Percentiles rank a stretch among this genome's conserved stretches.
Conservation (phyloP, 257 asterid species). For the Lantana camara region DNA sequence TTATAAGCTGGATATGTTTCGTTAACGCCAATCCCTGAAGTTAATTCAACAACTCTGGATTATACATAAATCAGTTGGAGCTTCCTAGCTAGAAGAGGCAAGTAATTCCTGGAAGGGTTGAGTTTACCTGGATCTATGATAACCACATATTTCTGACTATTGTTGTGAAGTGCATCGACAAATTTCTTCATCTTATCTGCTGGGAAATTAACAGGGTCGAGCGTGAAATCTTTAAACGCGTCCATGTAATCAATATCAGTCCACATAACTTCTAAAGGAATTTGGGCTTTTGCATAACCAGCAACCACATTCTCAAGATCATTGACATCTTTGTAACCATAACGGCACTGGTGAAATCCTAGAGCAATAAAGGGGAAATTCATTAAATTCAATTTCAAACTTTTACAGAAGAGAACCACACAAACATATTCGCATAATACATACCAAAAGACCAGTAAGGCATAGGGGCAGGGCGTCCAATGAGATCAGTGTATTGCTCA, state of each 20-base stretch:
- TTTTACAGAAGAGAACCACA: too few relatives aligned
- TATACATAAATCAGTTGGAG: too few relatives aligned
- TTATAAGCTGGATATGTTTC: slow-evolving; percentile 28
- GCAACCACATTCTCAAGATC: slow-evolving; percentile 29
- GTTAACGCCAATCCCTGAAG: slow-evolving; percentile 29
- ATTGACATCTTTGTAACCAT: slow-evolving; percentile 30
- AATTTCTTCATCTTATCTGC: slow-evolving; percentile 24
- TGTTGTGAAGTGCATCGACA: slow-evolving; percentile 27
- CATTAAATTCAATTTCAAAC: too few relatives aligned
- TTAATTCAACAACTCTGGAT: too few relatives aligned
- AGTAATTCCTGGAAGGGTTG: neutral
- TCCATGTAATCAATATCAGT: slow-evolving; percentile 41
- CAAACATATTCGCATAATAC: too few relatives aligned
- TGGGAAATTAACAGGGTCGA: slow-evolving; percentile 35
- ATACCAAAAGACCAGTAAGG: slow-evolving; percentile 42
- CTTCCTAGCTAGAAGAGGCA: too few relatives aligned
- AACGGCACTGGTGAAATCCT: slow-evolving; percentile 41
- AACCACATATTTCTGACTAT: slow-evolving; percentile 31
- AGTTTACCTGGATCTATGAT: slow-evolving; percentile 39
- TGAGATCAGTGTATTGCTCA: slow-evolving; percentile 38
- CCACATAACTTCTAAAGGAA: slow-evolving; percentile 40
- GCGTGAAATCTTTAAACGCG: slow-evolving; percentile 35
- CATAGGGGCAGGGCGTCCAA: slow-evolving; percentile 40
- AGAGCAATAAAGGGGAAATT: neutral
- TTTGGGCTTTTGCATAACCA: slow-evolving; percentile 29